Conservation (phyloP, 139 green algal genomes). For the Chlamydomonas schloesseri region DNA sequence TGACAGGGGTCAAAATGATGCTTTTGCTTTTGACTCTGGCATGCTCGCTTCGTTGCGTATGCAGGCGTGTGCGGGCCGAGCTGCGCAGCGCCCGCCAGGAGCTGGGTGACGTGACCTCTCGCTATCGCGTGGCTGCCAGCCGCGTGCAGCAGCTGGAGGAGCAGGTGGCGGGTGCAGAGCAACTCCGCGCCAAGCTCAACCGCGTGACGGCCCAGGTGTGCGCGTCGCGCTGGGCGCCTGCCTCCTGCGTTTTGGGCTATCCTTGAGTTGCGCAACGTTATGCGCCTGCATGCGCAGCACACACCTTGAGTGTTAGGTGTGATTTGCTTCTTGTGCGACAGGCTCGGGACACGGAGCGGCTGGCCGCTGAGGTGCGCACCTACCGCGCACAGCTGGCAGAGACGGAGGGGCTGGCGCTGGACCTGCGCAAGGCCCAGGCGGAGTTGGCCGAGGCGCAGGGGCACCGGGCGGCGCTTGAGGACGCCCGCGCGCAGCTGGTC, state of each 20-base stretch:
- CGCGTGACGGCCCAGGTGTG: constrained; percentile 5
- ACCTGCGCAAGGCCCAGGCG: constrained; percentile 27
- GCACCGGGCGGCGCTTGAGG: constrained; percentile 8
- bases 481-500: constrained; percentile 30
- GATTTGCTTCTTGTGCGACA: too few species aligned
- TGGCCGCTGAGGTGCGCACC: constrained; percentile 7
- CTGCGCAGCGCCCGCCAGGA: constrained; percentile 1
- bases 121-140: not conserved
- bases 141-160: constrained; percentile 25
- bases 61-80: constrained; percentile 27
- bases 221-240: not conserved
- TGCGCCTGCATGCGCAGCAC: too few species aligned
- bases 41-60: too few species aligned
- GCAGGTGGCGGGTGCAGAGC: not conserved
- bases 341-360: constrained; percentile 16
- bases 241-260: too few species aligned
- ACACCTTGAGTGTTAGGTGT: too few species aligned
- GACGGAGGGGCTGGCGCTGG: not conserved
- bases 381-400: constrained; percentile 4
- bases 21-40: too few species aligned
- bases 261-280: too few species aligned
- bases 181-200: not conserved
- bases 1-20: too few species aligned
- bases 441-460: constrained; percentile 26
- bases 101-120: constrained; percentile 10